Evolutionary conservation across 2,329 filamentous ascomycete genomes (phyloP).

Genomic region (Boeremia lycopersici): DNA sequence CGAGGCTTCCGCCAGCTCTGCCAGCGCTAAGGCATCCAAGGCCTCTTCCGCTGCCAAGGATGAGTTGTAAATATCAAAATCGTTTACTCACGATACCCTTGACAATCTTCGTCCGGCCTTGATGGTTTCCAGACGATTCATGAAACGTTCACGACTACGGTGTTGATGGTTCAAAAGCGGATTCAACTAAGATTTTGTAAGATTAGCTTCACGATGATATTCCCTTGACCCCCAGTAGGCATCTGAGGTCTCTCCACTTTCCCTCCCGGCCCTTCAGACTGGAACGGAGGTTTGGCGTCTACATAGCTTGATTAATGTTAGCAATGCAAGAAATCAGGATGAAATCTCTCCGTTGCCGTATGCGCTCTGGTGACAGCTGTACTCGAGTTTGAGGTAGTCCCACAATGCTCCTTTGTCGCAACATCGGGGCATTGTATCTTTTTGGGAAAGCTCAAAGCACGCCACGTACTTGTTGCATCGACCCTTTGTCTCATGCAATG

Average conservation of each 20-base stretch:
- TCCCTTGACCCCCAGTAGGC: slow-evolving; percentile 26
- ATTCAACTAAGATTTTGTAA: slow-evolving; percentile 27
- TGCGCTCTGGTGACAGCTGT: too few relatives aligned
- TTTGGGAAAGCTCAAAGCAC: not conserved
- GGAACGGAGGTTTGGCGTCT: slow-evolving; percentile 22
- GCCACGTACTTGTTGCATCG: too few relatives aligned
- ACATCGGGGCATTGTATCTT: not conserved
- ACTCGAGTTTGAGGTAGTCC: too few relatives aligned
- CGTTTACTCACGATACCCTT: not conserved
- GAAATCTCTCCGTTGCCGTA: too few relatives aligned
- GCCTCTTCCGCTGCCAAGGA: slow-evolving; percentile 40
- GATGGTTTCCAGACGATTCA: slow-evolving; percentile 20
- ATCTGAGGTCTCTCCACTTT: slow-evolving; percentile 22
- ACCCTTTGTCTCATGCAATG: too few relatives aligned
- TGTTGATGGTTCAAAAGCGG: slow-evolving; percentile 24
- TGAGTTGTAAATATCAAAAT: slow-evolving; percentile 49
- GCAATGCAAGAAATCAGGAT: slow-evolving; percentile 25
- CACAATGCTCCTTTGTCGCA: too few relatives aligned
- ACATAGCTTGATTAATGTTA: slow-evolving; percentile 26
- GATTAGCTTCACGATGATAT: slow-evolving; percentile 34
- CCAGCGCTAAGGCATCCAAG: slow-evolving; percentile 33
- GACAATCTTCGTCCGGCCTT: slow-evolving; percentile 24
- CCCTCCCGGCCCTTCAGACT: slow-evolving; percentile 16
- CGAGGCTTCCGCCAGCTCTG: slow-evolving; percentile 34
- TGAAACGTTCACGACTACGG: slow-evolving; percentile 33